Conservation (phyloP, 2,329 filamentous ascomycete genomes). For the Microsporum canis region DNA sequence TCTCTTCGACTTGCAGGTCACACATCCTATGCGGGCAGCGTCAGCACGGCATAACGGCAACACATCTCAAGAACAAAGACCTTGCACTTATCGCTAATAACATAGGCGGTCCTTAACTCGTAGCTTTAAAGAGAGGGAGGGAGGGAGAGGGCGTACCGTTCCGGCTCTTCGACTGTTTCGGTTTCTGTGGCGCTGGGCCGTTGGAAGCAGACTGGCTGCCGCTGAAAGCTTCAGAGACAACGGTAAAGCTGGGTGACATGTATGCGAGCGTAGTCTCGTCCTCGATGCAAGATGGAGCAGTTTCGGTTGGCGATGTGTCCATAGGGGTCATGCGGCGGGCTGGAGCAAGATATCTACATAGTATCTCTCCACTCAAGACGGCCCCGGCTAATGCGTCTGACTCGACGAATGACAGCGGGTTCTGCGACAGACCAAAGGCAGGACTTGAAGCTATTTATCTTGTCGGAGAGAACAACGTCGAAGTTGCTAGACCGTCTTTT, state of each 20-base stretch:
- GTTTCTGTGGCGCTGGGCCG: slow-evolving; percentile 33
- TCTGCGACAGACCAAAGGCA: not conserved
- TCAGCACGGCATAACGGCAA: slow-evolving; percentile 4
- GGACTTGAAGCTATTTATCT: not conserved
- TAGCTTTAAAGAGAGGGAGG: not conserved
- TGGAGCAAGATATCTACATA: not conserved
- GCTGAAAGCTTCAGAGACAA: not conserved
- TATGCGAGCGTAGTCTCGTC: not conserved
- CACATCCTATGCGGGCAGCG: slow-evolving; percentile 45
- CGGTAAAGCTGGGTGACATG: not conserved
- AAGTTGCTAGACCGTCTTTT: not conserved
- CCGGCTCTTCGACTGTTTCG: slow-evolving; percentile 63
- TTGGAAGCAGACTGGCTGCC: not conserved
- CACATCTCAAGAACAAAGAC: not conserved
- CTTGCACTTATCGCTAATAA: slow-evolving; percentile 13
- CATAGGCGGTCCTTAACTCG: not conserved
- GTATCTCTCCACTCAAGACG: not conserved
- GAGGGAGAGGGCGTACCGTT: slow-evolving; percentile 48
- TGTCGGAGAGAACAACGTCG: not conserved
- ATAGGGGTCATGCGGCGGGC: not conserved
- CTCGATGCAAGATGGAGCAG: not conserved
- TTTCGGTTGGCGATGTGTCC: not conserved
- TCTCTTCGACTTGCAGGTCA: slow-evolving; percentile 62
- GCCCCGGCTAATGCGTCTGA: not conserved
- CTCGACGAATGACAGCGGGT: not conserved